Evolutionary conservation across 495 filamentous ascomycete species (phyloP), one percentile per base, ranked within the genome.

Genomic region (Neurospora pannonica): DNA sequence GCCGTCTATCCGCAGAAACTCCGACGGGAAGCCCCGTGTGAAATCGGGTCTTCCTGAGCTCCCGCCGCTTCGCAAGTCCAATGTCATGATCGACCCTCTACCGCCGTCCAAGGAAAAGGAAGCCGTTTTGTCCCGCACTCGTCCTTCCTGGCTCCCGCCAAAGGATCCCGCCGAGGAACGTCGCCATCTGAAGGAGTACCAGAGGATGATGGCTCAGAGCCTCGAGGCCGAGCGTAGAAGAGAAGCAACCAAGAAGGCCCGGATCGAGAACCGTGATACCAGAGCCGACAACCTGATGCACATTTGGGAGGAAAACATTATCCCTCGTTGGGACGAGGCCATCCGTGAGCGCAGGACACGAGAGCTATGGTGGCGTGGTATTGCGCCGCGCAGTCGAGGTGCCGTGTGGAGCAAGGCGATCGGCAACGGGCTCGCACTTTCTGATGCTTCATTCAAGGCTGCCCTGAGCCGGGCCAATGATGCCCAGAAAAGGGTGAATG

Each of bases 41-140:
- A 87, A 86, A 69, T 88, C 87, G 10, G 86, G 86, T 4, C 80
- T 88, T 62, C 83, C 87, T 36, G 90, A 94, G 73, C 85, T 98
- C 8, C 96, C 96, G 5, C 96, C 94, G 17, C 80, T 97, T 21
- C 90, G 93, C 72, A 91, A 92, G 74, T 92, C 92, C 19, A 95
- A 97, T 79, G 91, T 97, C 70, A 95, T 98, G 92, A 97, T 98
- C 74, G 96, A 99, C 81, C 96, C 96, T 9, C 83, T 99, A 73
- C 97, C 95, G 2, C 91, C 97, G 42, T 97, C 95, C 77, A 97
- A 94, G 83, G 96, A 99, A 85, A 99, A 99, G 82, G 94, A 97
- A 77, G 94, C 92, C 48, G 92, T 97, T 7, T 84, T 99, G 24
- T 94, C 93, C 28, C 87, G 97, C 54, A 99, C 96, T 15, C 89